Conservation (phyloP, 371 early-diverging fungal genomes). For the Apophysomyces sp. region DNA sequence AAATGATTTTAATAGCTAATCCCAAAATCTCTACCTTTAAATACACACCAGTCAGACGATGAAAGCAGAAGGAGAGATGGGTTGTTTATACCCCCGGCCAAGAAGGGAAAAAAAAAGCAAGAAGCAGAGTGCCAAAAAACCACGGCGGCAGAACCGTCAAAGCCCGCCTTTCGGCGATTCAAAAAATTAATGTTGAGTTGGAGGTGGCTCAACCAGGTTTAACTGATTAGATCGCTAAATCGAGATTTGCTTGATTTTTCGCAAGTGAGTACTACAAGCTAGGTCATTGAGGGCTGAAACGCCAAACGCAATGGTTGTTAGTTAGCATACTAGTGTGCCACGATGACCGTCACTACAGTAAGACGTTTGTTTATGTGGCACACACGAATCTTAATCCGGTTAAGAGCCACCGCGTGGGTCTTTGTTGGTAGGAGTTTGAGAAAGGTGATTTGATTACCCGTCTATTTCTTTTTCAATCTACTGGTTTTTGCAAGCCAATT, state of each 20-base stretch:
- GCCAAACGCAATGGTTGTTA: too few relatives aligned
- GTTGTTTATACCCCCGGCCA: background rate
- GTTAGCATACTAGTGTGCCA: too few relatives aligned
- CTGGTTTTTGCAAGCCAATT: too few relatives aligned
- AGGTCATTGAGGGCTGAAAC: too few relatives aligned
- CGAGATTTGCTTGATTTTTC: background rate
- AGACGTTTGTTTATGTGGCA: too few relatives aligned
- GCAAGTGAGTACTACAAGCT: too few relatives aligned
- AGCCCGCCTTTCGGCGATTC: background rate
- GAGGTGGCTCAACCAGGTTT: background rate
- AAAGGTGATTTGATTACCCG: too few relatives aligned
- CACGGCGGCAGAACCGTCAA: background rate
- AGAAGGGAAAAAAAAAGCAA: background rate
- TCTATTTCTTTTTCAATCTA: too few relatives aligned
- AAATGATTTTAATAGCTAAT: background rate
- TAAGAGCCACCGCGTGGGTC: too few relatives aligned
- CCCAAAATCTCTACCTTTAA: background rate
- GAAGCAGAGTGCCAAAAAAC: background rate
- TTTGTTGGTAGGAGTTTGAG: too few relatives aligned
- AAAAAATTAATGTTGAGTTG: background rate
- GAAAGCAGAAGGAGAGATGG: background rate
- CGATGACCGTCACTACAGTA: too few relatives aligned
- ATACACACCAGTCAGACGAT: background rate
- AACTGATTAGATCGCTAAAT: background rate
- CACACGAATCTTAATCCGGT: too few relatives aligned